Conservation (phyloP, 495 filamentous ascomycete genomes). For the Platismatia glauca region DNA sequence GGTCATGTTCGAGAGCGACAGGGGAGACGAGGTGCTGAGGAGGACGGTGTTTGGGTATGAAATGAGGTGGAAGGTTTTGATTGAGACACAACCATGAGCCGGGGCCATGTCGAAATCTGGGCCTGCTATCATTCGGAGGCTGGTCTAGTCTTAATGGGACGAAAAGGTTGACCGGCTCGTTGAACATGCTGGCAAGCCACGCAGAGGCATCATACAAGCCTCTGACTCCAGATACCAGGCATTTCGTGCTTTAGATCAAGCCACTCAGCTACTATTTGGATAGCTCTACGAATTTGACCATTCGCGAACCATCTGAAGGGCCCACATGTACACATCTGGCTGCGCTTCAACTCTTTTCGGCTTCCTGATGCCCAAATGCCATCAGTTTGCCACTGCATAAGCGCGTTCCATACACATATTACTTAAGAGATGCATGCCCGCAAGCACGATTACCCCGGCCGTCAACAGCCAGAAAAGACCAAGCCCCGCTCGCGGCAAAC, state of each 20-base stretch:
- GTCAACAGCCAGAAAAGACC: background rate
- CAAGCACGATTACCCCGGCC: background rate
- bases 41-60: conserved; percentile 77
- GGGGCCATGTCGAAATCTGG: background rate
- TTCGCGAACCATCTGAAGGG: background rate
- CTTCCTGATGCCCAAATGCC: background rate
- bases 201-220: background rate
- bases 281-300: background rate
- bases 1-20: conserved; percentile 82
- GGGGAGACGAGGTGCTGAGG: conserved; percentile 65
- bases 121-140: background rate
- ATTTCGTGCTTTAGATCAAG: background rate
- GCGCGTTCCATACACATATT: background rate
- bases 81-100: background rate
- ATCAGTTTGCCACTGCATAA: background rate
- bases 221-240: background rate
- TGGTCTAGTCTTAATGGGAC: background rate
- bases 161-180: background rate
- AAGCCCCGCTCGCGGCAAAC: background rate
- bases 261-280: background rate
- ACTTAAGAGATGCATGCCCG: background rate
- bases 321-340: background rate
- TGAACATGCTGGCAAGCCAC: background rate
- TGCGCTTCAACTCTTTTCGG: background rate
- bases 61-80: conserved; percentile 29